These are phyloP conservation scores for Aspergillus steynii DNA, from an alignment of 495 filamentous ascomycete genomes.

Conservation along the genomic window DNA sequence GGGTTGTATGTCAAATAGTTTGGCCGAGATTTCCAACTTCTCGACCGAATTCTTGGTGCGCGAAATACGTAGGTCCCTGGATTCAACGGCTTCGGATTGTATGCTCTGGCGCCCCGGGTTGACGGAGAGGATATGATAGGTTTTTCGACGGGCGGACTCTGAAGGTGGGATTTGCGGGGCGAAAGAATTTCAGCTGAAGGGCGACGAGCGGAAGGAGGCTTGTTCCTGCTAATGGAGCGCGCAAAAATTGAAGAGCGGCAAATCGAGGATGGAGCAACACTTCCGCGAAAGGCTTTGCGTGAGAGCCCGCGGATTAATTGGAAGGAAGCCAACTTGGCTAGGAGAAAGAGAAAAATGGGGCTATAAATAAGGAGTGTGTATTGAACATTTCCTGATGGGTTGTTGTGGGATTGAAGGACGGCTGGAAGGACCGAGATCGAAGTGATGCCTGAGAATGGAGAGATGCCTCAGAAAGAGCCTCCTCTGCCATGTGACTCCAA, in stretches of 20 bases:
- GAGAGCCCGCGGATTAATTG: slow-evolving; percentile 33
- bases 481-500: not conserved
- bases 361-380: slow-evolving; percentile 7
- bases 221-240: not conserved
- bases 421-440: not conserved
- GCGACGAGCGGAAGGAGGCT: not conserved
- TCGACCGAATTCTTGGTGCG: slow-evolving; percentile 8
- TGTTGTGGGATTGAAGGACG: not conserved
- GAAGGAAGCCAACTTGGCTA: slow-evolving; percentile 49
- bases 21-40: not conserved
- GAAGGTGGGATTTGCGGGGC: not conserved
- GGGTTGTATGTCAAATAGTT: slow-evolving; percentile 34
- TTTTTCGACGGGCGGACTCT: not conserved
- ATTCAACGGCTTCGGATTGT: not conserved
- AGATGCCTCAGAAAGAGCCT: slow-evolving; percentile 2
- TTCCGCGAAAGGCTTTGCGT: slow-evolving; percentile 31
- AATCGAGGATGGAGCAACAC: slow-evolving; percentile 15
- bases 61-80: slow-evolving; percentile 8
- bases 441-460: not conserved
- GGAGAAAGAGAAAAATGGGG: slow-evolving; percentile 1
- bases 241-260: slow-evolving; percentile 10
- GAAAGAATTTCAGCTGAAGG: not conserved
- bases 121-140: not conserved
- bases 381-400: slow-evolving; percentile 2
- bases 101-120: not conserved